A percentile compares a stretch with the other conserved stretches of the same genome.
These are phyloP conservation scores for Tolypocladium amazonense DNA, from an alignment of 2,329 filamentous ascomycete species.

Conservation along the genomic window DNA sequence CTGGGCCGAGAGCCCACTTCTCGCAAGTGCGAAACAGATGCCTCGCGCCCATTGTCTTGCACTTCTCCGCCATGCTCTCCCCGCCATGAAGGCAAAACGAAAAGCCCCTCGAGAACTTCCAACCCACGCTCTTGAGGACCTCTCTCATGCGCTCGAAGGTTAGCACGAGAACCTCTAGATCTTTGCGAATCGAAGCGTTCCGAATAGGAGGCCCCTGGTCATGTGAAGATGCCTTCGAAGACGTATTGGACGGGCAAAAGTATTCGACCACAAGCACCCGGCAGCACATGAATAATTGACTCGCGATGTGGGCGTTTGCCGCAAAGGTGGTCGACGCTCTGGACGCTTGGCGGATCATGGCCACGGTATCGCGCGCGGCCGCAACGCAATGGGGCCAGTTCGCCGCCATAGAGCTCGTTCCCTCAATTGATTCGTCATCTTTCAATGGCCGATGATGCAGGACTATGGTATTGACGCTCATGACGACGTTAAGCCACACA, in stretches of 20 bases:
- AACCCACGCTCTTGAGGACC: slow-evolving; percentile 6
- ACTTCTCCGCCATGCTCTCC: slow-evolving; percentile 1
- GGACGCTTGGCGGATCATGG: slow-evolving; percentile 9
- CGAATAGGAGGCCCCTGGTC: background rate
- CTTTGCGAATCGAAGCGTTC: slow-evolving; percentile 8
- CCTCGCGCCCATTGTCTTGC: slow-evolving; percentile 8
- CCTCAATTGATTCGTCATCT: slow-evolving; percentile 3
- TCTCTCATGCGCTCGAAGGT: slow-evolving; percentile 8
- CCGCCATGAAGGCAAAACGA: slow-evolving; percentile 8
- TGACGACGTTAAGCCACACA: slow-evolving; percentile 10
- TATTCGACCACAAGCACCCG: slow-evolving; percentile 11
- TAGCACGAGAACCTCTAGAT: slow-evolving; percentile 10
- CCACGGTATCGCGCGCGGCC: slow-evolving; percentile 7
- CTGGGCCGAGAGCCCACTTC: slow-evolving; percentile 5
- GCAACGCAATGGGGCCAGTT: slow-evolving; percentile 14
- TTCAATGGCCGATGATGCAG: slow-evolving; percentile 10
- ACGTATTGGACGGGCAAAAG: slow-evolving; percentile 3
- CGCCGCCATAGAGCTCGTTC: background rate
- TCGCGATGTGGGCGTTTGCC: slow-evolving; percentile 9
- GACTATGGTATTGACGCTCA: slow-evolving; percentile 10
- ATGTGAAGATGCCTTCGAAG: background rate
- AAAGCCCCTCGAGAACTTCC: slow-evolving; percentile 11
- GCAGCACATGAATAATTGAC: slow-evolving; percentile 8
- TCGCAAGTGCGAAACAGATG: slow-evolving; percentile 9
- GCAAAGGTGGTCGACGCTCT: slow-evolving; percentile 6